Evolutionary conservation across 495 filamentous ascomycete genomes (phyloP), one percentile per base, ranked within the genome.

Genomic region (Pyrenula aspistea): DNA sequence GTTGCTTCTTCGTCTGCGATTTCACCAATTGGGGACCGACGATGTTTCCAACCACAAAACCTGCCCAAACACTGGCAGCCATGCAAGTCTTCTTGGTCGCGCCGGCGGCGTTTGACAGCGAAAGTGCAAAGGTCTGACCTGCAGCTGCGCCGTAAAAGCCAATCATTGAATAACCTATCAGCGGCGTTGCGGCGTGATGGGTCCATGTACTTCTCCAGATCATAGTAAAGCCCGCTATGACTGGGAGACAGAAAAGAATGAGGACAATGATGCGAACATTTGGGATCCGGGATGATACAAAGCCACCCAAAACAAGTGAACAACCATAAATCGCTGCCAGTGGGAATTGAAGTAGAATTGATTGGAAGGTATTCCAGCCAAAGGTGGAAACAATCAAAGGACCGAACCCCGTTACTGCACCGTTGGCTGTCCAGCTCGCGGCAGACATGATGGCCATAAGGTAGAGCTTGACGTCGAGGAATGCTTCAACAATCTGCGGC

Each of bases 71-170:
- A 1, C 81, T 82, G 0, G 83, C 81, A 0, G 84, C 82, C 74
- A 83, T 88, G 59, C 83, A 76, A 56, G 79, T 83, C 71, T 89
- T 89, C 68, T 91, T 91, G 3, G 86, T 90, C 19, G 84, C 80
- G 0, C 87, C 87, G 0, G 86, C 87, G 0, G 89, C 80, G 60
- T 90, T 89, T 19, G 78, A 77, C 65, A 85, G 86, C 0, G 83
- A 84, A 1, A 87, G 60, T 0, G 79, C 81, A 56, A 89, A 84
- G 51, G 82, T 81, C 23, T 88, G 68, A 24, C 75, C 81, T 0
- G 85, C 83, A 0, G 83, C 81, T 0, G 76, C 80, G 0, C 84
- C 86, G 53, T 86, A 87, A 62, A 84, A 85, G 0, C 86, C 85
- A 31, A 84, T 83, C 19, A 89, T 71, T 0, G 83, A 77, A 66